Evolutionary conservation across 1,284 basidiomycete species (phyloP).

Genomic region (Rhodotorula sp.): DNA sequence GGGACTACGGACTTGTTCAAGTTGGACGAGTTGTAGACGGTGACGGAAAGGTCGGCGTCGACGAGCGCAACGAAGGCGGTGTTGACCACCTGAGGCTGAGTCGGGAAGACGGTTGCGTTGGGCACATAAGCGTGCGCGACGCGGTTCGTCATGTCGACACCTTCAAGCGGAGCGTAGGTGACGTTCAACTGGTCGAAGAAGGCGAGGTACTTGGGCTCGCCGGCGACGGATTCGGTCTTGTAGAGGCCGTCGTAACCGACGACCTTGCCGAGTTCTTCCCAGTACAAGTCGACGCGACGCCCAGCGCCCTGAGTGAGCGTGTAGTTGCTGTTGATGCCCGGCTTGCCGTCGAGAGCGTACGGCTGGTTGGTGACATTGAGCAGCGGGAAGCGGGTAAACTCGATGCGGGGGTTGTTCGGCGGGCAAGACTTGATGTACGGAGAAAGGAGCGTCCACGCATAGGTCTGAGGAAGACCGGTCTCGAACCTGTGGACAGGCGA

Average conservation of each 20-base stretch:
- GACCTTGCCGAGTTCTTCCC: slow-evolving; percentile 60
- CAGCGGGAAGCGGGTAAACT: slow-evolving; percentile 53
- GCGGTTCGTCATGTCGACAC: slow-evolving; percentile 2
- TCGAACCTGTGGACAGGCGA: too few relatives aligned
- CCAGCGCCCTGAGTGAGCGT: slow-evolving; percentile 55
- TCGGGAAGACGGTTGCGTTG: slow-evolving; percentile 42
- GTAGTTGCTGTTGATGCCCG: slow-evolving; percentile 58
- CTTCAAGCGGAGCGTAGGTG: slow-evolving; percentile 51
- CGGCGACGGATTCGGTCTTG: slow-evolving; percentile 56
- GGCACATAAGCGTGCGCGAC: slow-evolving; percentile 49
- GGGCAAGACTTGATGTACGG: slow-evolving; percentile 62
- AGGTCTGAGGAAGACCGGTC: slow-evolving; percentile 60
- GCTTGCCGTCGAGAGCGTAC: slow-evolving; percentile 44
- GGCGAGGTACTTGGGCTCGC: slow-evolving; percentile 54
- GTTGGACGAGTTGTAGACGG: slow-evolving; percentile 53
- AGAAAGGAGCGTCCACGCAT: slow-evolving; percentile 61
- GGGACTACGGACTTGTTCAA: not conserved
- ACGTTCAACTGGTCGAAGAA: slow-evolving; percentile 64
- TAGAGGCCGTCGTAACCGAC: slow-evolving; percentile 58
- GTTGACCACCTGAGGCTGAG: slow-evolving; percentile 47
- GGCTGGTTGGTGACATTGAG: slow-evolving; percentile 54
- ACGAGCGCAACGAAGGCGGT: slow-evolving; percentile 63
- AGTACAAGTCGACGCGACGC: slow-evolving; percentile 55
- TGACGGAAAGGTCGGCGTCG: slow-evolving; percentile 57
- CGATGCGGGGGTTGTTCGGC: slow-evolving; percentile 34